Percentiles rank a stretch among this genome's conserved stretches.
phyloP scores from a whole-genome alignment of 305 asterid genomes.

The Fraxinus latifolia region DNA sequence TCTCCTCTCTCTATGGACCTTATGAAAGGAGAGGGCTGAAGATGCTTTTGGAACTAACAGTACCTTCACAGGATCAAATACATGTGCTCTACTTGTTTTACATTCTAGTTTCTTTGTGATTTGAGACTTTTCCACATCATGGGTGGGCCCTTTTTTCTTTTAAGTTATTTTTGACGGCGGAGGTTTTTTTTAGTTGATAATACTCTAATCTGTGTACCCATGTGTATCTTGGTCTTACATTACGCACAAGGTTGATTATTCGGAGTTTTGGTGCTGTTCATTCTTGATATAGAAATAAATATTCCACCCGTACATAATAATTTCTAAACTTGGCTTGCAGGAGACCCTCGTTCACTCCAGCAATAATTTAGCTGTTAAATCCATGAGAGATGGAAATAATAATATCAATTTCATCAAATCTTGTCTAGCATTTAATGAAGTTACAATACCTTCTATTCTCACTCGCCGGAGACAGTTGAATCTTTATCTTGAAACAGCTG shows the following conservation, averaged over 20 bases:
- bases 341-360: constrained; percentile 72
- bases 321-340: constrained; percentile 42
- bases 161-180: background rate
- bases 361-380: constrained; percentile 66
- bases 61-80: background rate
- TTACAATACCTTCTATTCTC: constrained; percentile 71
- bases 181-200: background rate
- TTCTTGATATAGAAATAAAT: constrained; percentile 15
- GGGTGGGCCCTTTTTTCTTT: background rate
- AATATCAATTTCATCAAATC: constrained; percentile 60
- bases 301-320: background rate
- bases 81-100: constrained; percentile 2
- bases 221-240: background rate
- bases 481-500: constrained; percentile 80
- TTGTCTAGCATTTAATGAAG: constrained; percentile 79
- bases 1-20: background rate
- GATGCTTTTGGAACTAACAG: background rate
- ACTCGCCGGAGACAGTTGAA: constrained; percentile 54
- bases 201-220: background rate
- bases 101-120: background rate
- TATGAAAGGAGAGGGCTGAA: constrained; percentile 6
- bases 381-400: constrained; percentile 46
- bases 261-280: constrained; percentile 2
- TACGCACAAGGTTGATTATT: constrained; percentile 14
- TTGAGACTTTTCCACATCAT: background rate